These are phyloP conservation scores for Euphorbia corollata DNA, from an alignment of 441 rosid genomes.

Conservation along the genomic window DNA sequence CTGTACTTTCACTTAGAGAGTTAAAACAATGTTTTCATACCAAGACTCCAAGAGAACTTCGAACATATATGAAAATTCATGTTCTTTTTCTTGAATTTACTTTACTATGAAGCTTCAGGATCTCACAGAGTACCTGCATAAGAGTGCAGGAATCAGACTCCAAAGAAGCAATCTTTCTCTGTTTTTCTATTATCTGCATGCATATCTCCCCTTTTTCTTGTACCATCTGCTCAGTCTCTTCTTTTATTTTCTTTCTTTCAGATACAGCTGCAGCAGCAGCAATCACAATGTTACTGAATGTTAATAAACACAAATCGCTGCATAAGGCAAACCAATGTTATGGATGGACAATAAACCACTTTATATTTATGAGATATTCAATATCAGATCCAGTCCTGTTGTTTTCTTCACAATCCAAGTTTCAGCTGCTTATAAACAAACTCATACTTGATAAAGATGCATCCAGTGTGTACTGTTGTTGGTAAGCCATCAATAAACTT, in stretches of 20 bases:
- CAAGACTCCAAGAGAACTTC: no score
- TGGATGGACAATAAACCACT: neutral
- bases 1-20: neutral
- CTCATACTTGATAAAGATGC: neutral
- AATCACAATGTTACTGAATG: neutral
- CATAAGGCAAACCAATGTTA: slow-evolving; percentile 1
- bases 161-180: slow-evolving; percentile 42
- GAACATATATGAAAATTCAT: no score
- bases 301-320: neutral
- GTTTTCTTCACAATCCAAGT: neutral
- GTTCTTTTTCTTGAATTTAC: neutral
- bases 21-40: no score
- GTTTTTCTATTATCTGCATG: slow-evolving; percentile 47
- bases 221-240: slow-evolving; percentile 44
- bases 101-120: neutral
- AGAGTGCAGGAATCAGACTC: slow-evolving; percentile 57
- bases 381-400: neutral
- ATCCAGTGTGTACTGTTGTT: neutral
- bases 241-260: slow-evolving; percentile 36
- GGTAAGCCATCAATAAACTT: neutral
- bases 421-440: neutral
- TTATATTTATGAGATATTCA: neutral
- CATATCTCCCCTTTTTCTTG: slow-evolving; percentile 49
- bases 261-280: slow-evolving; percentile 44
- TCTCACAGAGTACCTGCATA: slow-evolving; percentile 37